Conservation (phyloP, 2,329 filamentous ascomycete genomes). For the Pestalotiopsis fici region DNA sequence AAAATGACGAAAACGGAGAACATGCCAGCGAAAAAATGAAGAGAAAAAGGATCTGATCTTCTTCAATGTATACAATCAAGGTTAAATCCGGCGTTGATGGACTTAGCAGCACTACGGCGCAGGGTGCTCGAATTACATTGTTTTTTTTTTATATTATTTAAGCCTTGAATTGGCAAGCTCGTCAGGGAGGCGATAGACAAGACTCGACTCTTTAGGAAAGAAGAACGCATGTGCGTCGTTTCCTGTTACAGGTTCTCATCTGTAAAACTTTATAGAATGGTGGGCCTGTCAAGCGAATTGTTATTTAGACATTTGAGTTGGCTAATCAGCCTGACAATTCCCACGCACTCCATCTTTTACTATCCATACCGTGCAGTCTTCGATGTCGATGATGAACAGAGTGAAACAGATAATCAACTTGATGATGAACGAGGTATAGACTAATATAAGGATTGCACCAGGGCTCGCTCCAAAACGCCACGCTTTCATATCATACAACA, state of each 20-base stretch:
- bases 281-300: neutral
- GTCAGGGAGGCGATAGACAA: constrained; percentile 10
- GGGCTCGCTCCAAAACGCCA: neutral
- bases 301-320: neutral
- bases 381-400: no score
- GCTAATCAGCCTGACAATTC: neutral
- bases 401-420: no score
- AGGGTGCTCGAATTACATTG: constrained; percentile 1
- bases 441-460: neutral
- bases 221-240: neutral
- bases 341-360: neutral
- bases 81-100: constrained; percentile 12
- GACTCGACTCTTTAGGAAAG: constrained; percentile 13
- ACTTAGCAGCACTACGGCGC: neutral
- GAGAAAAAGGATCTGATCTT: neutral
- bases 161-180: neutral
- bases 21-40: neutral
- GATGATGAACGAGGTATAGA: no score
- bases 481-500: neutral
- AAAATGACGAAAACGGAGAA: neutral
- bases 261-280: neutral
- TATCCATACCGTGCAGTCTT: no score
- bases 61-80: constrained; percentile 10
- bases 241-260: neutral
- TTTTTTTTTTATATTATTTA: neutral